Percentiles rank a stretch among this genome's conserved stretches.
Conservation (phyloP, 306 rosid species). For the Begonia peltatifolia region DNA sequence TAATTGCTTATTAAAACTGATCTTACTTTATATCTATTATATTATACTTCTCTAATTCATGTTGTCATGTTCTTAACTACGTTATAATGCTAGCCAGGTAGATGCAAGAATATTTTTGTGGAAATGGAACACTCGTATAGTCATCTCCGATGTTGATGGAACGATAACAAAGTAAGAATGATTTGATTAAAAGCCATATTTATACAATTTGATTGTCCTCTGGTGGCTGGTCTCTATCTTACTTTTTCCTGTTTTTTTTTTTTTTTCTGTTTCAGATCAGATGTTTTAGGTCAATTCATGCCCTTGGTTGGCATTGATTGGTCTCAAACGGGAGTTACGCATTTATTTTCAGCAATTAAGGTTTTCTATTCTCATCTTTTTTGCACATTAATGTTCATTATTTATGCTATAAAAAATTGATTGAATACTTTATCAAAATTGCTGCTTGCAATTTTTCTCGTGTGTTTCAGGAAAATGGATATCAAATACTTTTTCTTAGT, state of each 20-base stretch:
- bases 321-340: conserved; percentile 96
- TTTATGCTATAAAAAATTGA: background rate
- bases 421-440: conserved; percentile 11
- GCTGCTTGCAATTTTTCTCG: background rate
- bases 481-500: conserved; percentile 87
- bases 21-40: conserved; percentile 3
- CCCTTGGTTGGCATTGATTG: conserved; percentile 97
- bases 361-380: conserved; percentile 14
- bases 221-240: background rate
- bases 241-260: conserved; percentile 12
- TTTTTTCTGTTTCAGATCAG: conserved; percentile 44
- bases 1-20: too few relatives aligned
- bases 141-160: conserved; percentile 97
- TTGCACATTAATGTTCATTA: too few relatives aligned
- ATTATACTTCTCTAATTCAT: conserved; percentile 4
- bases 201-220: background rate
- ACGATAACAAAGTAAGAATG: conserved; percentile 74
- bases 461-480: conserved; percentile 79
- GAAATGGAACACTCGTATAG: conserved; percentile 85
- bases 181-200: too few relatives aligned
- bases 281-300: conserved; percentile 99
- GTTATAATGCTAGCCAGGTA: conserved; percentile 38
- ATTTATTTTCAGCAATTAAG: conserved; percentile 94
- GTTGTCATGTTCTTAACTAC: background rate
- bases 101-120: conserved; percentile 77